Percentiles rank a stretch among this genome's conserved stretches.
These are phyloP conservation scores for Dipteronia dyeriana DNA, from an alignment of 345 rosid genomes.

Conservation along the genomic window DNA sequence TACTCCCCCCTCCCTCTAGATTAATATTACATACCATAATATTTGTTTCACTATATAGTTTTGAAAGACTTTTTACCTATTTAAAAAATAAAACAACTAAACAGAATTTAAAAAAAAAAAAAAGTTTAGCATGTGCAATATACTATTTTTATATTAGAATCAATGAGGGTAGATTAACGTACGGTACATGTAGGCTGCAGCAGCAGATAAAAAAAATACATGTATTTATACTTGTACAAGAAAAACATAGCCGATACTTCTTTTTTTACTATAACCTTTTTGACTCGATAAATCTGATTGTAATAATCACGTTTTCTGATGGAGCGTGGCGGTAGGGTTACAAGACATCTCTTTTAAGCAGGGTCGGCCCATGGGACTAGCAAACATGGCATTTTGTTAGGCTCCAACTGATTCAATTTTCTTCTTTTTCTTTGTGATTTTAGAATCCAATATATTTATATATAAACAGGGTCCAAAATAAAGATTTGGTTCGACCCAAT, in stretches of 20 bases:
- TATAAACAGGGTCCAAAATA: too few species aligned
- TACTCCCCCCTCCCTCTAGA: too few species aligned
- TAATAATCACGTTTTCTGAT: background rate
- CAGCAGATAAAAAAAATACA: background rate
- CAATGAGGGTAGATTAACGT: background rate
- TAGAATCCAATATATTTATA: too few species aligned
- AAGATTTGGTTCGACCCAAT: too few species aligned
- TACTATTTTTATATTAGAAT: background rate
- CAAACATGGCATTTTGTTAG: too few species aligned
- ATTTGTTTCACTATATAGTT: too few species aligned
- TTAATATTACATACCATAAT: too few species aligned
- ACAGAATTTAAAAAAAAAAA: background rate
- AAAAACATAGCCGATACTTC: background rate
- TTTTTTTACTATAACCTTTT: conserved; percentile 9
- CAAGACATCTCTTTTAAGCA: conserved; percentile 3
- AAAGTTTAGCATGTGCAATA: background rate
- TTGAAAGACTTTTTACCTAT: too few species aligned
- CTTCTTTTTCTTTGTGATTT: too few species aligned
- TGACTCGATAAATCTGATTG: conserved; percentile 7
- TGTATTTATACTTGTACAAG: background rate
- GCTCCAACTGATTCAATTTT: too few species aligned
- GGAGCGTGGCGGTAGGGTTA: background rate
- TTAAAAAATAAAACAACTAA: too few species aligned
- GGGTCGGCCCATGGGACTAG: too few species aligned
- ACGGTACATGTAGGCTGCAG: background rate